Conservation (phyloP, 768 basidiomycete genomes). For the Leccinum aurantiacum region DNA sequence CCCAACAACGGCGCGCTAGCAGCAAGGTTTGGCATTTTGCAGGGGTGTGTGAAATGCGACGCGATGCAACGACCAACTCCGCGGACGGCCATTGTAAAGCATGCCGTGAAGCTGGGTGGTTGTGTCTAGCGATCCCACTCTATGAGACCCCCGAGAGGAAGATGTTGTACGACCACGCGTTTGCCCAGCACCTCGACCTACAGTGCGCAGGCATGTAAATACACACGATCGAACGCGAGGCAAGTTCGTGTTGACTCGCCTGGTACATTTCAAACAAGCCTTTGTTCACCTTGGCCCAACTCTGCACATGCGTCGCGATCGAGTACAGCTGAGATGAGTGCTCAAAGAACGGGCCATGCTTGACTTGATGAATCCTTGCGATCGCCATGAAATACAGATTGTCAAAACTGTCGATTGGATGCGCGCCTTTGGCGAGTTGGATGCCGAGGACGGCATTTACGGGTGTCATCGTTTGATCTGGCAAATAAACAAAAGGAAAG, state of each 20-base stretch:
- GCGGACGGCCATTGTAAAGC: constrained; percentile 11
- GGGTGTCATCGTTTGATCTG: constrained; percentile 64
- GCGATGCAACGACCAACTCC: constrained; percentile 15
- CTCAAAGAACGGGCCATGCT: constrained; percentile 86
- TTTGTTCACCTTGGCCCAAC: constrained; percentile 86
- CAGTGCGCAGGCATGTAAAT: constrained; percentile 6
- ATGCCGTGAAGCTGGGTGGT: background rate
- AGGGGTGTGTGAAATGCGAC: constrained; percentile 20
- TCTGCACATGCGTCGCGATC: constrained; percentile 85
- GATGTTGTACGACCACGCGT: constrained; percentile 94
- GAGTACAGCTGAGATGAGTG: constrained; percentile 88
- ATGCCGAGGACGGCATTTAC: constrained; percentile 61
- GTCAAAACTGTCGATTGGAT: constrained; percentile 34
- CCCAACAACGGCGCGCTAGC: background rate
- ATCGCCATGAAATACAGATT: constrained; percentile 83
- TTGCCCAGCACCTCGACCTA: constrained; percentile 91
- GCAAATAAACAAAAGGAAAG: background rate
- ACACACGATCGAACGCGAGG: background rate
- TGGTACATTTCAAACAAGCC: constrained; percentile 97
- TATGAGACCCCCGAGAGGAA: constrained; percentile 80
- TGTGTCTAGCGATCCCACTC: constrained; percentile 51
- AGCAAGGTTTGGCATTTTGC: constrained; percentile 9
- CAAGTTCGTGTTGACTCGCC: constrained; percentile 38
- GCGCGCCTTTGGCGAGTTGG: constrained; percentile 39
- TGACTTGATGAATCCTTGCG: constrained; percentile 75